A percentile compares a stretch with the other conserved stretches of the same genome.
Conservation (phyloP, 2,329 filamentous ascomycete species). For the Penicillium vulpinum region DNA sequence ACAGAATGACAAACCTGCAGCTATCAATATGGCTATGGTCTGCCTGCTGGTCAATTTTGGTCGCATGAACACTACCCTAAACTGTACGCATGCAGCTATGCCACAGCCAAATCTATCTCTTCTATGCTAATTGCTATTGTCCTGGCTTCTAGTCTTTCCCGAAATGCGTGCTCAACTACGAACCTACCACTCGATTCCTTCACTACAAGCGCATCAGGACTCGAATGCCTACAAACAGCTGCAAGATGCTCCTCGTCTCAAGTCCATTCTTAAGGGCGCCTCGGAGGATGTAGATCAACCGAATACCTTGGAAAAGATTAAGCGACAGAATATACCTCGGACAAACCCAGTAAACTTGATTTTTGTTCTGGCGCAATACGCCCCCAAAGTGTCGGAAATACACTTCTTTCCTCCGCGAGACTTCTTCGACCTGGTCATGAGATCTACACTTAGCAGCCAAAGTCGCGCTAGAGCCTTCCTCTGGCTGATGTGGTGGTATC, state of each 20-base stretch:
- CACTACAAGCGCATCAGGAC: constrained; percentile 90
- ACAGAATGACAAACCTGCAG: constrained; percentile 83
- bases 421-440: constrained; percentile 97
- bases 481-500: constrained; percentile 99
- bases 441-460: constrained; percentile 74
- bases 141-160: constrained; percentile 72
- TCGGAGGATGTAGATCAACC: constrained; percentile 90
- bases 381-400: constrained; percentile 85
- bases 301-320: constrained; percentile 78
- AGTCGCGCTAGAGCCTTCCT: constrained; percentile 86
- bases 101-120: neutral
- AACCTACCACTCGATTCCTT: constrained; percentile 97
- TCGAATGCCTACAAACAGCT: constrained; percentile 96
- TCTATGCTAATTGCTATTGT: constrained; percentile 4
- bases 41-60: constrained; percentile 96
- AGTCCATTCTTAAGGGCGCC: constrained; percentile 95
- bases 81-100: constrained; percentile 64
- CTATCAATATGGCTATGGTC: constrained; percentile 99
- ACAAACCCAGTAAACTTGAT: constrained; percentile 98
- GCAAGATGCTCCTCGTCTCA: constrained; percentile 91
- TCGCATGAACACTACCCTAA: constrained; percentile 97
- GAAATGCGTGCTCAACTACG: constrained; percentile 98
- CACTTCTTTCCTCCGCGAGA: constrained; percentile 85
- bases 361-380: constrained; percentile 87
- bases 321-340: constrained; percentile 64